phyloP scores from a whole-genome alignment of 169 alveolate genomes.

The Ichthyophthirius multifiliis region DNA sequence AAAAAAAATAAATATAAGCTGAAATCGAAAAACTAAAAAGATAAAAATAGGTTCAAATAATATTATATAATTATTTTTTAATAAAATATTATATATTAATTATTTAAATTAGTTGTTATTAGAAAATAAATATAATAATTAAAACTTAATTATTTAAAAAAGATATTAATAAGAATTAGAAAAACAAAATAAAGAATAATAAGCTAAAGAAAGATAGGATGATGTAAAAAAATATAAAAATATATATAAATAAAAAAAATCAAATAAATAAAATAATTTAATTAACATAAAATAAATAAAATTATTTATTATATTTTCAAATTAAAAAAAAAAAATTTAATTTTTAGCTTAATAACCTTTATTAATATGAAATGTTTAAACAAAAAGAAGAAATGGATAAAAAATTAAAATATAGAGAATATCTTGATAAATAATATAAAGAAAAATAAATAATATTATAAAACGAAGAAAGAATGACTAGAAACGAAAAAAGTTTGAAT shows the following conservation, averaged over 20 bases:
- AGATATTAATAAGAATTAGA: neutral
- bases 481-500: conserved; percentile 9
- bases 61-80: neutral
- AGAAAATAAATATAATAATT: neutral
- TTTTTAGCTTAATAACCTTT: neutral
- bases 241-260: neutral
- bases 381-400: neutral
- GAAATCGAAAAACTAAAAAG: neutral
- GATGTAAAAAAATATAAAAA: conserved; percentile 8
- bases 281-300: too few relatives aligned
- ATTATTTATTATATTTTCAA: too few relatives aligned
- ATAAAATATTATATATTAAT: neutral
- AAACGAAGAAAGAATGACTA: neutral
- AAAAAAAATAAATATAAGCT: neutral
- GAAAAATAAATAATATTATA: neutral
- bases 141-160: neutral
- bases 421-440: neutral
- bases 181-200: neutral
- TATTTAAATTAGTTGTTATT: neutral
- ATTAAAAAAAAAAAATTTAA: too few relatives aligned
- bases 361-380: neutral
- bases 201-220: neutral
- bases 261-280: too few relatives aligned
- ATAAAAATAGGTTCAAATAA: neutral
- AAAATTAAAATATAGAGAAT: neutral